Percentiles rank a stretch among this genome's conserved stretches.
phyloP scores from a whole-genome alignment of 768 basidiomycete genomes.

The Trametes maxima region DNA sequence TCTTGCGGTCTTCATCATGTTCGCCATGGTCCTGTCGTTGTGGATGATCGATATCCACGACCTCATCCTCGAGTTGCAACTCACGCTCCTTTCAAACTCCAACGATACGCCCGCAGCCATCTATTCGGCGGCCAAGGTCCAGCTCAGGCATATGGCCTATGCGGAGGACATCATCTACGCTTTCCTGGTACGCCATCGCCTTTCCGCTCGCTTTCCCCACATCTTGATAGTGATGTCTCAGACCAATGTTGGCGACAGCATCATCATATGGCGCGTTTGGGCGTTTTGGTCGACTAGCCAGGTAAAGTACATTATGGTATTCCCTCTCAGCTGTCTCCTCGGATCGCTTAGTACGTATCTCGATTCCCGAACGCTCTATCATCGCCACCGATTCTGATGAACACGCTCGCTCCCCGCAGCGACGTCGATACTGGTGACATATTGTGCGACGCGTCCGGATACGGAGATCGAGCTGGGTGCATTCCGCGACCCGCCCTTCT shows the following conservation, averaged over 20 bases:
- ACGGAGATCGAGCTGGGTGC: slow-evolving; percentile 21
- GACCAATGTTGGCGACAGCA: slow-evolving; percentile 27
- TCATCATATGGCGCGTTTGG: slow-evolving; percentile 30
- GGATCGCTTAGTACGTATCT: slow-evolving; percentile 24
- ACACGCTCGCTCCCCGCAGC: slow-evolving; percentile 13
- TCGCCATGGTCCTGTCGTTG: slow-evolving; percentile 13
- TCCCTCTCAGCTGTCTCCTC: slow-evolving; percentile 20
- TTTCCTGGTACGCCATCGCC: slow-evolving; percentile 21
- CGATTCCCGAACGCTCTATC: not conserved
- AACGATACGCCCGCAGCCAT: slow-evolving; percentile 8
- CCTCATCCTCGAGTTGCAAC: slow-evolving; percentile 22
- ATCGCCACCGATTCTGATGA: too few relatives aligned
- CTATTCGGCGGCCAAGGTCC: slow-evolving; percentile 5
- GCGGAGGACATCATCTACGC: slow-evolving; percentile 23
- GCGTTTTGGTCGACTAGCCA: slow-evolving; percentile 21
- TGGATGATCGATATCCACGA: slow-evolving; percentile 28
- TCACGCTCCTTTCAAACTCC: slow-evolving; percentile 10
- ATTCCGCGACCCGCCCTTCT: slow-evolving; percentile 26
- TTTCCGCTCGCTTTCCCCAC: not conserved
- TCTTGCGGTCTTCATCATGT: slow-evolving; percentile 15
- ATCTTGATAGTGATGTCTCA: slow-evolving; percentile 1
- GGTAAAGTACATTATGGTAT: slow-evolving; percentile 16
- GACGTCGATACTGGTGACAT: slow-evolving; percentile 24
- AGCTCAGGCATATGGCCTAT: slow-evolving; percentile 3
- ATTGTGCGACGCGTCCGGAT: slow-evolving; percentile 22